Evolutionary conservation across 169 alveolate species (phyloP), one percentile per base, ranked within the genome.

Genomic region (Plasmodium fragile): DNA sequence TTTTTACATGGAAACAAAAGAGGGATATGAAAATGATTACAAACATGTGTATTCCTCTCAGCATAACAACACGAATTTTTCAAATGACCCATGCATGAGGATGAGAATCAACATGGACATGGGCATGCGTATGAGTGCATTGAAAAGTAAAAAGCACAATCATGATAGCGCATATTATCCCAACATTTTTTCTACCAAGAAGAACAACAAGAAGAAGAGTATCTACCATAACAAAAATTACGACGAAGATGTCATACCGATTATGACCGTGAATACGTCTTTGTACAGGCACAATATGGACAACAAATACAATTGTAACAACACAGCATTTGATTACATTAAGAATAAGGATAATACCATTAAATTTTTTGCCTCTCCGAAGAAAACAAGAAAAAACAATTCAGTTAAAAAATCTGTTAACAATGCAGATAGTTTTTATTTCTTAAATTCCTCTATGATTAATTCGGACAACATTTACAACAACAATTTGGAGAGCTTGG

Each of bases 351-450:
- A 91, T 18, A 80, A 91, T 32, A 91, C 94, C 32, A 80, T 91
- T 70, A 91, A 91, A 72, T 91, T 91, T 79, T 81, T 91, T 81
- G 91, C 94, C 53, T 91, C 94, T 36, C 94, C 94, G 22, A 91
- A 91, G 82, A 81, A 79, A 91, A 69, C 41, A 45, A 91, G 77
- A 80, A 91, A 81, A 36, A 87, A 79, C 13, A 71, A 91, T 70
- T 91, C 94, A 3, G 13, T 34, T 49, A 91, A 81, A 91, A 91
- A 81, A 43, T 91, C 94, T 10, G 52, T 91, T 36, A 89, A 89
- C 43, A 87, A 87, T 87, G 77, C 89, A 22, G 90, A 89, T 16
- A 59, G 52, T 71, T 85, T 85, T 49, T 78, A 89, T 89, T 79
- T 59, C 81, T 78, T 89, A 43, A 89, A 78, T 65, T 77, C 87